Base-by-base conservation (phyloP, 257 asterid genomes). In the Thymus mandschuricus region DNA sequence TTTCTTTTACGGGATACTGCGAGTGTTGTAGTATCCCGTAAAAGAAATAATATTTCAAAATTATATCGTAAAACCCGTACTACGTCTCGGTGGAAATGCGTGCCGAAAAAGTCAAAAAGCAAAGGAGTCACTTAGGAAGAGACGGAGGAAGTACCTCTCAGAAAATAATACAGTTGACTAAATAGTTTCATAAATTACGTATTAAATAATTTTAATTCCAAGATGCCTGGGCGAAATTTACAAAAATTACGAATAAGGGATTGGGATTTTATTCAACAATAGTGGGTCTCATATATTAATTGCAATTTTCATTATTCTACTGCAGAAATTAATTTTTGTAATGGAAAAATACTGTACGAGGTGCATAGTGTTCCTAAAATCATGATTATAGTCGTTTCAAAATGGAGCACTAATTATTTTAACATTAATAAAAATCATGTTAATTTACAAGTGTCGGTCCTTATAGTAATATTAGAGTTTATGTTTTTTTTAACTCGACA, bases 341-440 rank as follows among this genome's bases (percentile, higher is more conserved):
- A 10, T 75, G 56, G 27, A 12, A 38, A 8, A 21, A 21, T 21
- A 21, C 21, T 21, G 21, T 15, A 6, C 29, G 21, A 61, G 51
- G 72, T 51, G 21, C 34, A 52, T 50, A 0, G 10, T 67, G 67
- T 67, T 59, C 41, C 57, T 52, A 60, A 58, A 8, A 11, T 48
- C 70, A 61, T 75, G 59, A 75, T 63, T 45, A 75, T 41, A 43
- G 15, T 1, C 44, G 43, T 60, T 33, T 15, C 30, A 31, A 66
- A 30, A 70, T 64, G 67, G 74, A 51, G 67, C 81, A 77, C 77
- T 71, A 21, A 21, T 21, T 21, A 21, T 21, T 21, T 21, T 21
- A 21, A 21, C 21, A 21, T 21, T 21, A 21, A 21, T 21, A 30
- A 21, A 55, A 67, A 12, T 57, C 13, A 11, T 52, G 43, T 68